Evolutionary conservation across 2,329 filamentous ascomycete genomes (phyloP), one percentile per base, ranked within the genome.

Genomic region (Fusarium sp.): DNA sequence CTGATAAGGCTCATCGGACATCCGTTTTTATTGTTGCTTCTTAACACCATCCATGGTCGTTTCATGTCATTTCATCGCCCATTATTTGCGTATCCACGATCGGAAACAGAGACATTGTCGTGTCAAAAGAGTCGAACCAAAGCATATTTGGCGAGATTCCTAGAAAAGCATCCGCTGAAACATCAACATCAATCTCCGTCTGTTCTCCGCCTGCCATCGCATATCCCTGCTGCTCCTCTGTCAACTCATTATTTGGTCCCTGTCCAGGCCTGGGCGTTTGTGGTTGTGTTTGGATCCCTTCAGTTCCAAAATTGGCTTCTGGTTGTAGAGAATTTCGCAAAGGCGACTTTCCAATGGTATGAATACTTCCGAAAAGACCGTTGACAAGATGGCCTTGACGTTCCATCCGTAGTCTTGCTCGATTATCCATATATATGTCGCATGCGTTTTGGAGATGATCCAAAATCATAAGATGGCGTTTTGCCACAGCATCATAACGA

Each of bases 111-210:
- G 71, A 72, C 58, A 73, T 72, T 2, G 69, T 71, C n/a, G 70
- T 70, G 3, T 70, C 71, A 42, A 73, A 73, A 6, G 71, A 66
- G 23, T 73, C 71, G 18, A 73, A 73, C 71, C 71, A 73, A 17
- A 73, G 62, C 60, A 73, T 63, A 15, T 71, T 73, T 4, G 71
- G 71, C 2, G 71, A 73, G 11, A 73, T 73, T 0, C 68, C 67
- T 3, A 72, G 56, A 15, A 73, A 68, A 29, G 64, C 53, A n/a
- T 73, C 69, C 3, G 71, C 45, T 29, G 63, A 63, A 3, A 37
- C 55, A 1, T 43, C 47, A 21, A 69, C 50, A 0, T 57, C 41
- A 13, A 70, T 57, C 6, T 58, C 63, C 3, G 62, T 29, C 20
- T 69, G 61, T 1, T 53, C 69, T 11, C 63, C 62, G 5, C 41